Percentiles rank a stretch among this genome's conserved stretches.
Evolutionary conservation across 192 early-diverging fungal species (phyloP).

Genomic region (Backusella macrospora): DNA sequence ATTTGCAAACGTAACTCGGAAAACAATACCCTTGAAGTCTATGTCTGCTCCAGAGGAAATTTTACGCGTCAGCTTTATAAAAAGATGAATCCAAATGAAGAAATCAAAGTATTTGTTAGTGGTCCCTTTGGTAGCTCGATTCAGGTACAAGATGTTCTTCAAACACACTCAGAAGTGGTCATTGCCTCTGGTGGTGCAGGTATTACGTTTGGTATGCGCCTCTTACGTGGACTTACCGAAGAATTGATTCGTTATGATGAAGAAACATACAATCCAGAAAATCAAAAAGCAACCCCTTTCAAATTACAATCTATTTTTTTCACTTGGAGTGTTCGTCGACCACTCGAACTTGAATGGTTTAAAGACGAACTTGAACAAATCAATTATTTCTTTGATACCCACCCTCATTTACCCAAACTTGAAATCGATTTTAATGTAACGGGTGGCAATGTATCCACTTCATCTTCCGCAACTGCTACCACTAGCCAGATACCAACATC

Average conservation of each 20-base stretch:
- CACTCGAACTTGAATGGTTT: conserved; percentile 34
- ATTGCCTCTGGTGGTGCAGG: conserved; percentile 52
- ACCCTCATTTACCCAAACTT: conserved; percentile 16
- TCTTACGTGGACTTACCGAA: conserved; percentile 41
- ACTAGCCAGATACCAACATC: neutral
- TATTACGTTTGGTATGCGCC: conserved; percentile 46
- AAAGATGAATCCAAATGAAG: conserved; percentile 39
- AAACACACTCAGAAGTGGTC: conserved; percentile 24
- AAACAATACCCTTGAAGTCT: conserved; percentile 35
- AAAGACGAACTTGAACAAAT: conserved; percentile 17
- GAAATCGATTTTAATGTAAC: conserved; percentile 12
- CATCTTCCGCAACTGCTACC: neutral
- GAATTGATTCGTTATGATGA: neutral
- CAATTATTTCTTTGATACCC: neutral
- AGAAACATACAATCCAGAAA: neutral
- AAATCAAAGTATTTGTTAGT: conserved; percentile 41
- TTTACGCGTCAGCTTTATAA: conserved; percentile 44
- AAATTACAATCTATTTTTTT: conserved; percentile 27
- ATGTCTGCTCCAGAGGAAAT: conserved; percentile 46
- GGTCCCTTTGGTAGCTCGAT: conserved; percentile 43
- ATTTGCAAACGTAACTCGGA: conserved; percentile 12
- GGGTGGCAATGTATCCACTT: neutral
- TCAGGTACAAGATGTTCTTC: conserved; percentile 17
- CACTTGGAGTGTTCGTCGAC: conserved; percentile 26
- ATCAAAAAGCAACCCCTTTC: neutral